phyloP scores from a whole-genome alignment of 2,329 filamentous ascomycete genomes.

The Epichloe elymi region DNA sequence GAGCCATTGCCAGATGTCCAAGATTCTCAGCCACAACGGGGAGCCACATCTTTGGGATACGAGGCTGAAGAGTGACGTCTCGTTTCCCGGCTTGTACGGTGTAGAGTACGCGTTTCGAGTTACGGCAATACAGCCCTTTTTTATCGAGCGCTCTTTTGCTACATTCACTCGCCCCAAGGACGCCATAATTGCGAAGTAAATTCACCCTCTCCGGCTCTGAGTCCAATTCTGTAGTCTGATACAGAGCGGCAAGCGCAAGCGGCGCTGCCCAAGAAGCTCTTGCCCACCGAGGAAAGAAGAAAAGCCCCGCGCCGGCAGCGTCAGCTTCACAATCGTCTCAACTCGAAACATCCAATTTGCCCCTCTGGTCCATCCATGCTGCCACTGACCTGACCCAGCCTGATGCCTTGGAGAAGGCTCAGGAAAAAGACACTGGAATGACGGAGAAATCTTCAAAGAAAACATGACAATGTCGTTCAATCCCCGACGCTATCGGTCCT shows the following conservation, averaged over 20 bases:
- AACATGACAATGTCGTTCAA: conserved; percentile 34
- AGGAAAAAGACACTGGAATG: conserved; percentile 13
- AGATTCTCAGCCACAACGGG: neutral
- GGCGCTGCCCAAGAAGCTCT: conserved; percentile 2
- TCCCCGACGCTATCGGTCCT: conserved; percentile 48
- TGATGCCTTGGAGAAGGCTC: conserved; percentile 26
- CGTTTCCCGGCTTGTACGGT: neutral
- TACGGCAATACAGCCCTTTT: neutral
- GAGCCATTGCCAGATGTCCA: neutral
- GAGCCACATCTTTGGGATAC: neutral
- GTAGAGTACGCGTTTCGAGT: no score
- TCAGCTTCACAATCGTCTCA: neutral
- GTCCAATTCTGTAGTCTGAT: neutral
- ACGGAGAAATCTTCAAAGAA: neutral
- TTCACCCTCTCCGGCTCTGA: neutral
- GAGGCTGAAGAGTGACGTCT: conserved; percentile 1
- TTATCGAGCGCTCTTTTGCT: neutral
- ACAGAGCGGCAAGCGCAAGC: conserved; percentile 7
- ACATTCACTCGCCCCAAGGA: neutral
- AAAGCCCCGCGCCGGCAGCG: conserved; percentile 1
- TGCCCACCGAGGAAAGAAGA: neutral
- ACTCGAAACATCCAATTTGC: neutral
- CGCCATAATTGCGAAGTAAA: neutral
- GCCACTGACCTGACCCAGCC: conserved; percentile 17
- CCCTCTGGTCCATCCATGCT: conserved; percentile 20